Base-by-base conservation (phyloP, 139 green algal genomes). In the Picochlorum costavermella region DNA sequence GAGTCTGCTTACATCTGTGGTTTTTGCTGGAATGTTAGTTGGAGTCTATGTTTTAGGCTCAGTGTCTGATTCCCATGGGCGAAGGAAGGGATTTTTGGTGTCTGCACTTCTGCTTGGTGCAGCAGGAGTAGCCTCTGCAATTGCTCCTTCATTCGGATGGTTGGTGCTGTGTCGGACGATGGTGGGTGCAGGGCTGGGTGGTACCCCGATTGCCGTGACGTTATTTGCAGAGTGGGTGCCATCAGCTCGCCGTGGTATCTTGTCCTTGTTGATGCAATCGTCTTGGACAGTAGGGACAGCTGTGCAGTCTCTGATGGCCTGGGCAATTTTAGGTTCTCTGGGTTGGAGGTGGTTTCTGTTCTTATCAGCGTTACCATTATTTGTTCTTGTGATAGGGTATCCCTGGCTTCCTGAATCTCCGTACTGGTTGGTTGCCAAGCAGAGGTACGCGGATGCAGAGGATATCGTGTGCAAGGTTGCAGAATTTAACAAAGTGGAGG, bases 261-360 rank as follows among this genome's bases (percentile, higher is more conserved):
- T 73, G 71, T 62, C 90, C 17, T 68, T 86, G 4, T 43, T 73
- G 6, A 68, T 95, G 33, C 77, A 92, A 53, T 50, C 72, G 9
- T 83, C 82, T 46, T 94, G 87, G 87, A 90, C 82, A 33, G 37
- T 88, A 44, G 86, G 86, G 36, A 81, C 76, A n/a, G 59, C 89
- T 28, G 13, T 79, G 5, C 84, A 92, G 59, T 81, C 78, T 2
- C 73, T 62, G 29, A 65, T 86, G 16, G 81, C 86, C 4, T 95
- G 88, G 88, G 63, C 43, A 2, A 57, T 95, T 10, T 67, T 95
- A 51, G 70, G 78, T 6, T 29, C 36, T 2, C 37, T 82, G 25
- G 81, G 85, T 44, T 95, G 88, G 87, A 65, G 83, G 3, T 81
- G 67, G 75, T 72, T 89, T 59, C 57, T 89, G 29, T 71, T 53